Evolutionary conservation across 148 eudicot species (phyloP), one percentile per base, ranked within the genome.

Genomic region (Chenopodium album): DNA sequence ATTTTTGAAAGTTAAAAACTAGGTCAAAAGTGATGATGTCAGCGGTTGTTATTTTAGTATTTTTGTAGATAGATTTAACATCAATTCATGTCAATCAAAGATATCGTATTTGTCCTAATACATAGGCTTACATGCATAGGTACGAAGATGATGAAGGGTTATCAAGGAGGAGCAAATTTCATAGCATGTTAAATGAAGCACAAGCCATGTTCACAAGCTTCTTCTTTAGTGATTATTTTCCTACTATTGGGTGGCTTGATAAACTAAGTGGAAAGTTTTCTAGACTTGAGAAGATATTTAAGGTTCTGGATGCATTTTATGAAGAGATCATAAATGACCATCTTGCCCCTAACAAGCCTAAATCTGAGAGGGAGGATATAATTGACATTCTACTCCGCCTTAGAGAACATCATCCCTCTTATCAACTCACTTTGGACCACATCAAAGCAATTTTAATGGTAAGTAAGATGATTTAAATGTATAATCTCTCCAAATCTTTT

Each of bases 401-500:
- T 22, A 68, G 44, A 41, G 7, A 29, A 23, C 50, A 52, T 13
- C 44, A 83, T 2, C 48, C 67, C 37, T 68, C 37, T 4, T 72
- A 78, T 82, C 77, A 75, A 2, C 71, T 85, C 52, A 48, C 83
- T 56, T 16, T n/a, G 67, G 75, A 82, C 69, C 77, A 85, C 66
- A 78, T 85, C 82, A 85, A 85, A 82, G 87, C 80, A 59, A 2
- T 85, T 0, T 44, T 85, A 34, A 82, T 85, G 87, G 87, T 85
- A 85, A 41, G 44, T 41, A 41, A 0, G 7, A 41, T 41, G 7
- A 1, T 41, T 6, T 41, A 37, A 37, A 5, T 37, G 5, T 41
- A 41, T 34, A 34, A 34, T 34, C 37, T 34, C 4, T 34, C 37
- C 37, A 34, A 2, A 34, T 34, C 37, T 34, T 41, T 41, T 41